These are phyloP conservation scores for Candida palmyrensis DNA, from an alignment of 805 yeast species.

Conservation along the genomic window DNA sequence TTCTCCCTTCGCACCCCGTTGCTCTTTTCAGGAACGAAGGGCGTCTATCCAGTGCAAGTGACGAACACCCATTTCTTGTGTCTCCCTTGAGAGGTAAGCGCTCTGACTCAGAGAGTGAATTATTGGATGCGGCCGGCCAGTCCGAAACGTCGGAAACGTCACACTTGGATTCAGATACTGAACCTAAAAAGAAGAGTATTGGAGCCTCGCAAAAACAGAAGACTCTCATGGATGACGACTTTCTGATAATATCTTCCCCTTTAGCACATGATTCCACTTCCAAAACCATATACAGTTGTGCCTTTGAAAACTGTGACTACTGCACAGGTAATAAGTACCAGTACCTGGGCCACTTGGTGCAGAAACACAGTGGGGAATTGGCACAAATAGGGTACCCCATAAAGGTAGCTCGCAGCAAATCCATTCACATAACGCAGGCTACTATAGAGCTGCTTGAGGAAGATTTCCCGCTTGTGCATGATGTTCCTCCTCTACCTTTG, in stretches of 20 bases:
- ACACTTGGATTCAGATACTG: no score
- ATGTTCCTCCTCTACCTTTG: conserved; percentile 17
- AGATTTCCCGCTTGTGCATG: conserved; percentile 18
- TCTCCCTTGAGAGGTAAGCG: background rate
- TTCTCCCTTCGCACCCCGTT: background rate
- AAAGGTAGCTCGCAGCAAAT: background rate
- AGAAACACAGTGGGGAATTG: conserved; percentile 13
- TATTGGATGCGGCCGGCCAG: background rate
- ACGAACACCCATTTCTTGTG: background rate
- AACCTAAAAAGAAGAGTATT: no score
- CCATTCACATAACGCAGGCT: no score
- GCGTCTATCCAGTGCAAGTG: background rate
- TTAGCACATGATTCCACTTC: background rate
- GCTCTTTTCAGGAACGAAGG: background rate
- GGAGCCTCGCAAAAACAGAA: no score
- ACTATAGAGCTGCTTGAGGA: conserved; percentile 6
- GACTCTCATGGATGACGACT: no score
- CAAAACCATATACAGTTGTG: conserved; percentile 14
- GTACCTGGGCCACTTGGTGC: conserved; percentile 22
- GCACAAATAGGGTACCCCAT: background rate
- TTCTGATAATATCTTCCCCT: no score
- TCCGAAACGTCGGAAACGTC: background rate
- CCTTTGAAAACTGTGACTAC: conserved; percentile 19
- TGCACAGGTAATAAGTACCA: conserved; percentile 23
- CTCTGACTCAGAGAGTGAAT: background rate